These are phyloP conservation scores for Colletotrichum incanum DNA, from an alignment of 2,329 filamentous ascomycete species.

Conservation along the genomic window DNA sequence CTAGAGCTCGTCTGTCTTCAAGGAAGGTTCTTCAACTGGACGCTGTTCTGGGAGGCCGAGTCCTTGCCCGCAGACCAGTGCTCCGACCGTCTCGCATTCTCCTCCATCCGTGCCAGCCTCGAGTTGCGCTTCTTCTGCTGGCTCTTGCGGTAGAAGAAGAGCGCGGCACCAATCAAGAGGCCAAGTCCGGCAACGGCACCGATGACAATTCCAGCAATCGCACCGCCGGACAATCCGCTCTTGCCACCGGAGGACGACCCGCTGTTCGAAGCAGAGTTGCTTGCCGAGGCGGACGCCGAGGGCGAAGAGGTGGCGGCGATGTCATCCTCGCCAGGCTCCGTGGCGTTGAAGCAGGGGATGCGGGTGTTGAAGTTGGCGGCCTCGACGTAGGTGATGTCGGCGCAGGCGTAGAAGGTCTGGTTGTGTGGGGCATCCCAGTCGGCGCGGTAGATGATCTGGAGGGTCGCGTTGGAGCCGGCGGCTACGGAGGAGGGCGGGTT, in stretches of 20 bases:
- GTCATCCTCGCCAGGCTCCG: constrained; percentile 47
- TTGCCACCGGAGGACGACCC: not conserved
- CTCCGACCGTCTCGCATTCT: constrained; percentile 32
- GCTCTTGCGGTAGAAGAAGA: constrained; percentile 39
- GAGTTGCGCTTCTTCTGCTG: constrained; percentile 42
- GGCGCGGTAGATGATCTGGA: constrained; percentile 58
- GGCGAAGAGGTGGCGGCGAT: constrained; percentile 43
- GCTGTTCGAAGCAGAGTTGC: constrained; percentile 17
- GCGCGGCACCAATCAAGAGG: constrained; percentile 22
- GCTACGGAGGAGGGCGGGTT: constrained; percentile 47
- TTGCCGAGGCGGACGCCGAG: constrained; percentile 35
- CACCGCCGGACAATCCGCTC: constrained; percentile 28
- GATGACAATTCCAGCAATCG: constrained; percentile 42
- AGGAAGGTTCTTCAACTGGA: constrained; percentile 21
- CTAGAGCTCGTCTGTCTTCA: not conserved
- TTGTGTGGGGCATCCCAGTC: constrained; percentile 53
- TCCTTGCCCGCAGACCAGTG: constrained; percentile 32
- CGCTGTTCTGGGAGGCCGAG: constrained; percentile 37
- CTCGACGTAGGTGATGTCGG: constrained; percentile 57
- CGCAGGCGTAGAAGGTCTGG: constrained; percentile 58
- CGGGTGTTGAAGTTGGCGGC: constrained; percentile 47
- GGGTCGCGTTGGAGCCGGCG: constrained; percentile 57
- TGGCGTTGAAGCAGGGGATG: constrained; percentile 56
- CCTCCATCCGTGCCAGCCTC: constrained; percentile 37
- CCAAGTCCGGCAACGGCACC: constrained; percentile 34